Evolutionary conservation across 2,329 filamentous ascomycete genomes (phyloP), one percentile per base, ranked within the genome.

Genomic region (Periconia sp.): DNA sequence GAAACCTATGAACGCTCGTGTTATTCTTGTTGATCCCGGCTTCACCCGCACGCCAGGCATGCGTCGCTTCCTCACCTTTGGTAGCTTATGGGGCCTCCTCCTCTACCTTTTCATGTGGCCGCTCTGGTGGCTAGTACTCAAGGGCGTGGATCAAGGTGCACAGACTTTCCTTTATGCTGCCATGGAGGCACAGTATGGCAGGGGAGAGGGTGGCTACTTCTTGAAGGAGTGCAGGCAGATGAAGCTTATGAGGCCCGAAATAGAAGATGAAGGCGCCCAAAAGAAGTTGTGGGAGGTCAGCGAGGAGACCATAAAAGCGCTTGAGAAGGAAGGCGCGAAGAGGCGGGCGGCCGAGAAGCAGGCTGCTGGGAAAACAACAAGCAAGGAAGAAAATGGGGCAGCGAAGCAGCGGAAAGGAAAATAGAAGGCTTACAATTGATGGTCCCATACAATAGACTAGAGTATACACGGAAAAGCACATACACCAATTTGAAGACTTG

Each of bases 261-360:
- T 96, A 31, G 80, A 80, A 52, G 88, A 95, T 63, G 91, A 95
- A 52, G 81, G 80, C 15, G 73, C 88, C 21, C 91, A 90, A 45
- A 91, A 95, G 79, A 83, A 85, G 66, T 75, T 99, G 12, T 99
- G 92, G 92, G 83, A 95, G 64, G 85, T 88, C 45, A 96, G 88
- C 63, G 92, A 72, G 80, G 41, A 81, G 78, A 82, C 95, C 51
- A 86, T 97, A 42, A 86, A 95, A 67, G 80, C 81, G 57, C 81
- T 86, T 11, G 92, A 97, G 71, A 95, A 89, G 73, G 83, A 87
- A 64, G 82, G 86, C 17, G 91, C 91, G 7, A 72, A 82, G 36
- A 80, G 78, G 43, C 72, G 83, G 44, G 80, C 79, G 33, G 68
- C 77, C 42, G 75, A 76, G 53, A 87, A 86, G 69, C 33, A 34